Conservation (phyloP, 257 asterid species). For the Lycium ferocissimum region DNA sequence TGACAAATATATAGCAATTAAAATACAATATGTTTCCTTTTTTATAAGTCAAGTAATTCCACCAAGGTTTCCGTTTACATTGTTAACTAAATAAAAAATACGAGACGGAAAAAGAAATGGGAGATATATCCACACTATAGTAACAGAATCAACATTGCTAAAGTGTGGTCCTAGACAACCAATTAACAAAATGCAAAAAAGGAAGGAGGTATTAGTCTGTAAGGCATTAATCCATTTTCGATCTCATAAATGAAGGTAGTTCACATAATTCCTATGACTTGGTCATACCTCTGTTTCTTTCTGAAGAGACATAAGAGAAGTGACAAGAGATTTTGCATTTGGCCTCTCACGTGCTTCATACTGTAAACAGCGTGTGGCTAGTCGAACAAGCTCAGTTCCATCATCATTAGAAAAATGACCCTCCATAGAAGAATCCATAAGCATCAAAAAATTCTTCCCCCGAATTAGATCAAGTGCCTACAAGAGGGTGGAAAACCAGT, state of each 20-base stretch:
- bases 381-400: slow-evolving; percentile 83
- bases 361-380: slow-evolving; percentile 87
- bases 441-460: slow-evolving; percentile 72
- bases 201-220: background rate
- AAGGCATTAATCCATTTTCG: background rate
- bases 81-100: slow-evolving; percentile 3
- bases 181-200: slow-evolving; percentile 5
- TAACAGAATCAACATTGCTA: background rate
- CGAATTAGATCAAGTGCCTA: slow-evolving; percentile 94
- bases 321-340: slow-evolving; percentile 69
- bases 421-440: slow-evolving; percentile 91
- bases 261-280: background rate
- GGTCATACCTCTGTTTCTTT: slow-evolving; percentile 70
- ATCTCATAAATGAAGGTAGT: slow-evolving; percentile 14
- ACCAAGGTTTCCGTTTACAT: background rate
- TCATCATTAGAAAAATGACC: slow-evolving; percentile 89
- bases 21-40: background rate
- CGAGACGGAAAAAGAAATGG: background rate
- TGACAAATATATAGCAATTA: background rate
- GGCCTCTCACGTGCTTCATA: slow-evolving; percentile 97
- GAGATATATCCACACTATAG: background rate
- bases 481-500: background rate
- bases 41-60: background rate
- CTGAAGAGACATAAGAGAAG: slow-evolving; percentile 72
- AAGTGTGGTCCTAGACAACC: background rate